phyloP scores from a whole-genome alignment of 345 rosid species.

The Mallotus nudiflorus region DNA sequence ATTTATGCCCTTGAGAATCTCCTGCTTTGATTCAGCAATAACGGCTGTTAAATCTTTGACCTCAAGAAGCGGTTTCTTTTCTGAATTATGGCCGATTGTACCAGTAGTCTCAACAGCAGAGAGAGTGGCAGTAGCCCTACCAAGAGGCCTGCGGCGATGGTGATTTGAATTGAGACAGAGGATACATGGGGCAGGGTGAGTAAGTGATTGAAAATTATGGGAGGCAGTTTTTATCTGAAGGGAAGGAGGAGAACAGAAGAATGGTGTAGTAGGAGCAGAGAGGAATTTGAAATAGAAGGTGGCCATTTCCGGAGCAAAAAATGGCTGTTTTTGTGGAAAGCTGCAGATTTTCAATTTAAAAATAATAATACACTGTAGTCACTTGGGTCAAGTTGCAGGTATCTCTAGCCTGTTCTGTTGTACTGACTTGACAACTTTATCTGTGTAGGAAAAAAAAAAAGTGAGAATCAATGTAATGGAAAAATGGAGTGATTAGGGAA shows the following conservation, averaged over 20 bases:
- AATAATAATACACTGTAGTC: too few relatives aligned
- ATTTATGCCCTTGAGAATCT: constrained; percentile 82
- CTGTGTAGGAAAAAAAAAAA: too few relatives aligned
- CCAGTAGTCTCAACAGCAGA: not conserved
- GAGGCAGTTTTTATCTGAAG: not conserved
- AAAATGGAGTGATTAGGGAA: too few relatives aligned
- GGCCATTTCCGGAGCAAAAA: not conserved
- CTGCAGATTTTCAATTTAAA: too few relatives aligned
- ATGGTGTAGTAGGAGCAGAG: not conserved
- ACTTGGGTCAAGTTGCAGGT: too few relatives aligned
- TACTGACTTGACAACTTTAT: too few relatives aligned
- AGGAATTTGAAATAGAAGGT: not conserved
- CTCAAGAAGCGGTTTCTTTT: constrained; percentile 65
- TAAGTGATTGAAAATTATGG: not conserved
- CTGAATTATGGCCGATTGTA: not conserved
- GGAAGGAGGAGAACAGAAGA: not conserved
- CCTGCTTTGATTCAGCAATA: constrained; percentile 72
- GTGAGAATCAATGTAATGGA: too few relatives aligned
- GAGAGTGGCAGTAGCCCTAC: not conserved
- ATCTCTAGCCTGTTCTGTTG: too few relatives aligned
- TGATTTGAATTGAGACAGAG: constrained; percentile 2
- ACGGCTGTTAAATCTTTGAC: constrained; percentile 80
- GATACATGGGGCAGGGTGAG: not conserved
- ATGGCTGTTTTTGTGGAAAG: too few relatives aligned
- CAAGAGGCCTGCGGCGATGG: constrained; percentile 8